Percentiles rank a stretch among this genome's conserved stretches.
Conservation (phyloP, 2,329 filamentous ascomycete genomes). For the Magnaporthiopsis poae region DNA sequence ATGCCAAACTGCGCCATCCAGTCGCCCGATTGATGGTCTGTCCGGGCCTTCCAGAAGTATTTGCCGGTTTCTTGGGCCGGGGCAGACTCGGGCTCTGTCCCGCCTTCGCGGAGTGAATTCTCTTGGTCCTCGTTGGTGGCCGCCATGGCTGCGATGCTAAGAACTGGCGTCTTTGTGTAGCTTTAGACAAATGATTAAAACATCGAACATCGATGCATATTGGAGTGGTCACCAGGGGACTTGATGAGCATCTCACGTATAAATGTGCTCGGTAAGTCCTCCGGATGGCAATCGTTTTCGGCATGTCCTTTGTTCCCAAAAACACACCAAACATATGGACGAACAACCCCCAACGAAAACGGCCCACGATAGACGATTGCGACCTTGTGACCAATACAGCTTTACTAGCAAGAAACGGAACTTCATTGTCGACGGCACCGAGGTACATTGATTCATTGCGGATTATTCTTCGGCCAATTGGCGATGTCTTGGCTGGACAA, state of each 20-base stretch:
- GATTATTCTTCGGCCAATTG: neutral
- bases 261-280: neutral
- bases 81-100: neutral
- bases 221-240: neutral
- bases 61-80: neutral
- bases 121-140: neutral
- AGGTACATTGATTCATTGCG: neutral
- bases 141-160: neutral
- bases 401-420: neutral
- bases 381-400: neutral
- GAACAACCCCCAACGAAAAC: neutral
- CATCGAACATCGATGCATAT: neutral
- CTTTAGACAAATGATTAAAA: neutral
- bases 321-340: neutral
- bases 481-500: neutral
- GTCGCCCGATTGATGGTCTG: neutral
- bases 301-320: constrained; percentile 4
- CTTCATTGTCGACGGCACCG: neutral
- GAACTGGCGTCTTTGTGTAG: neutral
- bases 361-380: neutral
- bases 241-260: neutral
- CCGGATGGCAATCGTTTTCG: neutral
- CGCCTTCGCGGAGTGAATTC: neutral
- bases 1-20: neutral
- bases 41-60: neutral